Conservation (phyloP, 805 yeast species). For the Saccharomycopsis sp. region DNA sequence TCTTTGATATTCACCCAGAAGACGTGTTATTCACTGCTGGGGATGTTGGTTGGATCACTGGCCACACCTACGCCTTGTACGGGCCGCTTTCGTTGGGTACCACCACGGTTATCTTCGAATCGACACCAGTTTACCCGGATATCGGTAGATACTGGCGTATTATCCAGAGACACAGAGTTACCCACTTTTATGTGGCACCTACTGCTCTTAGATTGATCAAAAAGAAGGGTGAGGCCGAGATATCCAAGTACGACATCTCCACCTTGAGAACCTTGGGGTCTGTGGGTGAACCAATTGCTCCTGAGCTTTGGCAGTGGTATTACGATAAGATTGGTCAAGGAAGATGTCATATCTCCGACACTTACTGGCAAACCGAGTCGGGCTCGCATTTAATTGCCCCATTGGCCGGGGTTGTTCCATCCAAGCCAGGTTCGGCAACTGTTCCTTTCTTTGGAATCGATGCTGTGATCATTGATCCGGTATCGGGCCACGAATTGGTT, state of each 20-base stretch:
- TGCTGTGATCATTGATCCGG: slow-evolving; percentile 89
- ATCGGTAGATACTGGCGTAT: slow-evolving; percentile 96
- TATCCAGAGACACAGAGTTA: slow-evolving; percentile 83
- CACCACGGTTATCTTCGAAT: slow-evolving; percentile 89
- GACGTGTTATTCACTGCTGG: slow-evolving; percentile 95
- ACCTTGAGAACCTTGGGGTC: slow-evolving; percentile 92
- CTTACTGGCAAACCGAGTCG: slow-evolving; percentile 98
- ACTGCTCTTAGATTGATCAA: slow-evolving; percentile 90
- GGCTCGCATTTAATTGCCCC: slow-evolving; percentile 95
- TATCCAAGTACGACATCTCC: slow-evolving; percentile 72
- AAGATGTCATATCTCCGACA: slow-evolving; percentile 86
- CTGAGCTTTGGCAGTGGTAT: slow-evolving; percentile 99
- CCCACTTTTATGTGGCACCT: slow-evolving; percentile 97
- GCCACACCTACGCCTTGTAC: slow-evolving; percentile 92
- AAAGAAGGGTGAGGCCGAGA: slow-evolving; percentile 82
- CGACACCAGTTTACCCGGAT: slow-evolving; percentile 95
- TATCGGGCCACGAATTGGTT: slow-evolving; percentile 72
- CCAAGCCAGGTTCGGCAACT: slow-evolving; percentile 96
- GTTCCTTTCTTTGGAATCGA: slow-evolving; percentile 94
- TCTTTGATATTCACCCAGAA: slow-evolving; percentile 84
- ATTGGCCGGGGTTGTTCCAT: slow-evolving; percentile 88
- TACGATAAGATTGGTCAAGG: slow-evolving; percentile 85
- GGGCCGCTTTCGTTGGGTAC: slow-evolving; percentile 90
- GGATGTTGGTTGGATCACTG: slow-evolving; percentile 99
- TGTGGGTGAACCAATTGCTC: slow-evolving; percentile 98